Base-by-base conservation (phyloP, 2,329 filamentous ascomycete genomes). In the Stagonosporopsis cucurbitacearum region DNA sequence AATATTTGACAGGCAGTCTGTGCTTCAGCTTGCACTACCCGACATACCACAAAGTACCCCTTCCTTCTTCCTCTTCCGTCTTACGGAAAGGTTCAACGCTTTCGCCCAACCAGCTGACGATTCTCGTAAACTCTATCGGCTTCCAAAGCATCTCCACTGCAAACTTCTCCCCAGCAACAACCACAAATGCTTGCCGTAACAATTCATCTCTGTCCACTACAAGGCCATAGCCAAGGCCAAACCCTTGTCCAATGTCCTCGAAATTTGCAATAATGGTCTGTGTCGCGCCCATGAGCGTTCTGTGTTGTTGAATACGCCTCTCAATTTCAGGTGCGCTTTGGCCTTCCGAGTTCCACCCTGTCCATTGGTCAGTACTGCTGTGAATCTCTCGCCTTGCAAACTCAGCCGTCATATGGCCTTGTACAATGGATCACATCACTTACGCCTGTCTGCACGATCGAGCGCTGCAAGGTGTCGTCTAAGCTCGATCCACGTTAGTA, bases 401-500 rank as follows among this genome's bases (percentile, higher is more conserved):
- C 23, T 35, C 17, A 32, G 25, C 40, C n/a, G 30, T 25, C 9
- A 32, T 37, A 11, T 33, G 28, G 32, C 43, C 44, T 11, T 36
- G 46, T 50, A 50, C 36, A 45, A 47, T 32, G 42, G 32, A n/a
- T 26, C 26, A 37, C 50, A 20, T 11, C 42, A 66, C 71, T 19
- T 68, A 74, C 71, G 65, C 57, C 65, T 64, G 26, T 68, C 68
- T 42, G 70, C 70, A 50, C 70, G 68, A 30, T 70, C 65, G 30
- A 74, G 67, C 32, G 72, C 71, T 50, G 70, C 69, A 30, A 74
- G 52, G 46, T 74, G 71, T 36, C 71, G 60, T 49, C 66, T 68
- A 13, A 74, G 60, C 45, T 74, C 72, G 35, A 74, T 67, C 72
- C 72, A 74, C 12, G 69, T 72, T 22, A 74, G 52, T 39, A 74